phyloP scores from a whole-genome alignment of 2,329 filamentous ascomycete genomes.

The Fusarium musae region DNA sequence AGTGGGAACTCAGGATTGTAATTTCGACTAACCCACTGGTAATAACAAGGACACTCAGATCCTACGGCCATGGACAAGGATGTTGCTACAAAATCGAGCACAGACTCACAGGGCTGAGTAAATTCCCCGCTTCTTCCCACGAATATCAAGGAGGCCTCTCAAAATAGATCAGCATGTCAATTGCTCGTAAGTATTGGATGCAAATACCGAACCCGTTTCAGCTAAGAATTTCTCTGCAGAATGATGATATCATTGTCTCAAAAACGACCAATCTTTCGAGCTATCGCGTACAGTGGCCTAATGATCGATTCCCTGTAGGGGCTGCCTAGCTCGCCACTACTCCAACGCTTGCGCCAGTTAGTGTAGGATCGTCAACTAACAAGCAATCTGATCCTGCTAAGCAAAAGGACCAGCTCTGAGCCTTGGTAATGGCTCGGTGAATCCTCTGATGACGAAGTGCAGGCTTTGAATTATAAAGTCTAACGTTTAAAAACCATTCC shows the following conservation, averaged over 20 bases:
- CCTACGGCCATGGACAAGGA: background rate
- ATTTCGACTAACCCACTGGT: background rate
- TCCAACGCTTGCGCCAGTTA: background rate
- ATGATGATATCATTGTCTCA: background rate
- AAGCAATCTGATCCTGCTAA: background rate
- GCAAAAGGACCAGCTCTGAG: background rate
- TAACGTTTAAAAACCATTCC: background rate
- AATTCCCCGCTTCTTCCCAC: fast-evolving
- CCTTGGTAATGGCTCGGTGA: background rate
- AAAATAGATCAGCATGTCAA: too few relatives aligned
- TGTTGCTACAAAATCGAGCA: background rate
- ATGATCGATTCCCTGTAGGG: background rate
- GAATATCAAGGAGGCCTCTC: background rate
- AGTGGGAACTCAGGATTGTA: fast-evolving
- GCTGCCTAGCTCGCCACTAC: background rate
- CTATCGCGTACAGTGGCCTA: background rate
- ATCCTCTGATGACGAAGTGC: background rate
- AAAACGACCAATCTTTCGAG: fast-evolving
- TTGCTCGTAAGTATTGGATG: background rate
- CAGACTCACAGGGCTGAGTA: conserved; percentile 7
- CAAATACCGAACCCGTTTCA: fast-evolving
- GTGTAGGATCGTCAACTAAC: background rate
- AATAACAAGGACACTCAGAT: background rate
- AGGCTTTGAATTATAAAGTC: background rate
- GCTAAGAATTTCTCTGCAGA: too few relatives aligned